Evolutionary conservation across 345 rosid species (phyloP).

Genomic region (Mallotus nudiflorus): DNA sequence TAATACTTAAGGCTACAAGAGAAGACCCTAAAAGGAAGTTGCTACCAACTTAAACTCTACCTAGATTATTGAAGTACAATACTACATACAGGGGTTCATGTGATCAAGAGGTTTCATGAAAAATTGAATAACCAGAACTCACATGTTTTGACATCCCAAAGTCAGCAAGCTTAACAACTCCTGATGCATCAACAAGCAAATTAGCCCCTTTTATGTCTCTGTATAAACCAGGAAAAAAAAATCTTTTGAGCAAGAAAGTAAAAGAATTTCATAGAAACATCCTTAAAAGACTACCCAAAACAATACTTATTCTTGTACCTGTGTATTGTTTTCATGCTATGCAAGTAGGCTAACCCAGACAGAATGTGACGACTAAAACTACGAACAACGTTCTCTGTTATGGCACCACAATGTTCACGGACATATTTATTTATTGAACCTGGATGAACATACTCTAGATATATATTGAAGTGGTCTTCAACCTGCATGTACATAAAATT

Average conservation of each 20-base stretch:
- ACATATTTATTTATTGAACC: constrained; percentile 87
- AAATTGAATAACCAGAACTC: constrained; percentile 30
- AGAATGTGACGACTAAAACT: constrained; percentile 92
- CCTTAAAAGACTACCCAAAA: background rate
- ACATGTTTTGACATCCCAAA: constrained; percentile 99
- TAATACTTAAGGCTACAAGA: background rate
- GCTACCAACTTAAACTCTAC: too few species aligned
- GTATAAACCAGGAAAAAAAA: constrained; percentile 20
- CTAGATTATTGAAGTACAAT: background rate
- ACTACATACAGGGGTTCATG: too few species aligned
- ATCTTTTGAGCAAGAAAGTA: constrained; percentile 17
- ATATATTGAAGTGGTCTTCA: constrained; percentile 81
- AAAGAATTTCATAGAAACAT: constrained; percentile 6
- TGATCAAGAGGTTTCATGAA: background rate
- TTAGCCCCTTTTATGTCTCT: constrained; percentile 99
- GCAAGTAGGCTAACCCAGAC: constrained; percentile 88
- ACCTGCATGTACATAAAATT: constrained; percentile 44
- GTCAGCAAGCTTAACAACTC: constrained; percentile 94
- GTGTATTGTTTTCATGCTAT: constrained; percentile 84
- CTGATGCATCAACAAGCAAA: constrained; percentile 93
- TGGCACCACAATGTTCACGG: constrained; percentile 88
- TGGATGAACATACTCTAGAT: constrained; percentile 93
- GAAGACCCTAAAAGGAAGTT: background rate
- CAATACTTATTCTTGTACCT: constrained; percentile 44
- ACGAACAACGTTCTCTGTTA: constrained; percentile 89